phyloP scores from a whole-genome alignment of 2,329 filamentous ascomycete species.

The Chaetoscypha palmicola region DNA sequence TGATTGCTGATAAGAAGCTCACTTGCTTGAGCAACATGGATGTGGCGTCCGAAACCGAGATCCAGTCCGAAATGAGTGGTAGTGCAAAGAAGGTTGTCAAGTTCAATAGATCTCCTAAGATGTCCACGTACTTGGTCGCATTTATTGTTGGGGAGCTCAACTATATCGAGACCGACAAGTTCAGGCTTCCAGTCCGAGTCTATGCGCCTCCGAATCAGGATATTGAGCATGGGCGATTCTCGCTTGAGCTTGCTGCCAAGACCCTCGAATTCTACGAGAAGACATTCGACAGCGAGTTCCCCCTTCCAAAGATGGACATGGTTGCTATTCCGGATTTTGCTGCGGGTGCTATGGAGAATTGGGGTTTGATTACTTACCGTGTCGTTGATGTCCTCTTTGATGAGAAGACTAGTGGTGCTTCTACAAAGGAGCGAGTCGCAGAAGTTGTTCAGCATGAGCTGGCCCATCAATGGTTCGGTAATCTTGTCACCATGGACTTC shows the following conservation, averaged over 20 bases:
- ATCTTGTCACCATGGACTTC: constrained; percentile 96
- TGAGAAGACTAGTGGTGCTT: constrained; percentile 83
- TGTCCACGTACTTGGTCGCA: constrained; percentile 93
- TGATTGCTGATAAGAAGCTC: constrained; percentile 82
- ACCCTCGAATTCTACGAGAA: constrained; percentile 94
- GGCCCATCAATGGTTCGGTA: constrained; percentile 97
- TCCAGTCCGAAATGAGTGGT: constrained; percentile 55
- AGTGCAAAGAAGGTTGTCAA: constrained; percentile 75
- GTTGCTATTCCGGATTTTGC: constrained; percentile 94
- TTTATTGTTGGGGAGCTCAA: constrained; percentile 94
- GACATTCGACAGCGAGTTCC: constrained; percentile 81
- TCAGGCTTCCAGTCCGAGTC: constrained; percentile 88
- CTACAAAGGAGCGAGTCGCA: constrained; percentile 85
- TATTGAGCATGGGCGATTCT: constrained; percentile 87
- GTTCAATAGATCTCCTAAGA: constrained; percentile 85
- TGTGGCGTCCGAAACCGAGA: constrained; percentile 69
- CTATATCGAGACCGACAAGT: constrained; percentile 84
- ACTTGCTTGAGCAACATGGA: constrained; percentile 98
- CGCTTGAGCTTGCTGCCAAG: constrained; percentile 78
- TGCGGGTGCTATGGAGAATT: constrained; percentile 97
- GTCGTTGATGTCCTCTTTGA: constrained; percentile 87
- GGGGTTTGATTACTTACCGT: constrained; percentile 92
- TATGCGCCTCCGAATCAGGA: constrained; percentile 86
- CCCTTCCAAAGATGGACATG: constrained; percentile 93
- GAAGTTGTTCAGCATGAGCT: constrained; percentile 96